A percentile compares a stretch with the other conserved stretches of the same genome.
These are phyloP conservation scores for Sporothrix luriei DNA, from an alignment of 2,329 filamentous ascomycete genomes.

Conservation along the genomic window DNA sequence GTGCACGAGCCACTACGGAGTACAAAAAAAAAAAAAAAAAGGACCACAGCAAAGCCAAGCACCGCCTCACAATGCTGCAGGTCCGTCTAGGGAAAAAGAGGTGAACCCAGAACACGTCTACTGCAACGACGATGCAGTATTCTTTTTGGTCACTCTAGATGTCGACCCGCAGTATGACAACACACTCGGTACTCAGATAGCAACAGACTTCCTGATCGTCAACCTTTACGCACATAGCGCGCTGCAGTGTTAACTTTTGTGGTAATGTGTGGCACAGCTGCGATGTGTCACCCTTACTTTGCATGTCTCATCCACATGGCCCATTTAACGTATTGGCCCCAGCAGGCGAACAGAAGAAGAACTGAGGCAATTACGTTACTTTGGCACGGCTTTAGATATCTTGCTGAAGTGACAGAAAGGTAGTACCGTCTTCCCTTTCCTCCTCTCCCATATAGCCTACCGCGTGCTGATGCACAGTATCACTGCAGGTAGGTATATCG, in stretches of 20 bases:
- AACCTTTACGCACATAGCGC: too few relatives aligned
- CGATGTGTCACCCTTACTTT: not conserved
- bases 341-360: too few relatives aligned
- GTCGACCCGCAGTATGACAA: not conserved
- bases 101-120: too few relatives aligned
- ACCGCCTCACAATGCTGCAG: not conserved
- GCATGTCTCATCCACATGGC: not conserved
- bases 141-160: not conserved
- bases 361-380: too few relatives aligned
- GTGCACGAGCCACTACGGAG: not conserved
- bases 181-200: not conserved
- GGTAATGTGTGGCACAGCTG: too few relatives aligned
- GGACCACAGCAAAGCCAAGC: not conserved
- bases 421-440: too few relatives aligned
- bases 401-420: not conserved
- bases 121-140: not conserved
- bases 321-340: not conserved
- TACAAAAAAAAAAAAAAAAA: not conserved
- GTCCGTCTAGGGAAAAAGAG: constrained; percentile 9
- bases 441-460: too few relatives aligned
- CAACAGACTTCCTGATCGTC: too few relatives aligned
- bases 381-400: not conserved
- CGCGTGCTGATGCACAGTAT: too few relatives aligned
- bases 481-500: too few relatives aligned
- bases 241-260: too few relatives aligned